These are phyloP conservation scores for Chenopodium album DNA, from an alignment of 148 eudicot species.

Conservation along the genomic window DNA sequence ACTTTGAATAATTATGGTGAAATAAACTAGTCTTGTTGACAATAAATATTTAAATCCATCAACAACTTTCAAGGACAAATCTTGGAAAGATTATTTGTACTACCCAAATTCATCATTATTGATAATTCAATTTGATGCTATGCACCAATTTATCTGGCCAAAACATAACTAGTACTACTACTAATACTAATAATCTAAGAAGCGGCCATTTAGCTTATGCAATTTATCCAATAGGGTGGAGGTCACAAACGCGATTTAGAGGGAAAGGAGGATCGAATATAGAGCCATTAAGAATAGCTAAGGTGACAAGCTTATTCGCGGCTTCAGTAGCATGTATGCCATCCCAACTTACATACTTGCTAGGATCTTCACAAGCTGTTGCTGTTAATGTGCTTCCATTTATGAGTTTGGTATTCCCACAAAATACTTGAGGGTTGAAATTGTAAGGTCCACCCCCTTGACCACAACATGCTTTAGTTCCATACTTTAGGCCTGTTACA, in stretches of 20 bases:
- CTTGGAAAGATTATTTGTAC: neutral
- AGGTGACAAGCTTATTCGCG: conserved; percentile 58
- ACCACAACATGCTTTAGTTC: conserved; percentile 87
- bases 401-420: conserved; percentile 61
- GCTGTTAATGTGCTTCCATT: conserved; percentile 54
- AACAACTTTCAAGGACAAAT: conserved; percentile 1
- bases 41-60: conserved; percentile 5
- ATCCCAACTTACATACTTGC: conserved; percentile 85
- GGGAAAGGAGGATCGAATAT: conserved; percentile 68
- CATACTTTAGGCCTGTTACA: conserved; percentile 61
- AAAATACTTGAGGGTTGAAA: conserved; percentile 63
- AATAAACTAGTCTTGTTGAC: neutral
- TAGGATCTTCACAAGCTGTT: conserved; percentile 64
- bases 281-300: conserved; percentile 67
- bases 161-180: neutral
- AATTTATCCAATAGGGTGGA: conserved; percentile 42
- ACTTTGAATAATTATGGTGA: conserved; percentile 1
- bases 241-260: conserved; percentile 50
- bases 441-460: conserved; percentile 71
- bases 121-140: neutral
- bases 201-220: neutral
- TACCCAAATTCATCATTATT: neutral
- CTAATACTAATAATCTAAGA: neutral
- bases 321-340: conserved; percentile 83
- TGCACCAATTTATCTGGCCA: neutral